A percentile compares a stretch with the other conserved stretches of the same genome.
Conservation (phyloP, 495 filamentous ascomycete genomes). For the Umbilicaria muhlenbergii region DNA sequence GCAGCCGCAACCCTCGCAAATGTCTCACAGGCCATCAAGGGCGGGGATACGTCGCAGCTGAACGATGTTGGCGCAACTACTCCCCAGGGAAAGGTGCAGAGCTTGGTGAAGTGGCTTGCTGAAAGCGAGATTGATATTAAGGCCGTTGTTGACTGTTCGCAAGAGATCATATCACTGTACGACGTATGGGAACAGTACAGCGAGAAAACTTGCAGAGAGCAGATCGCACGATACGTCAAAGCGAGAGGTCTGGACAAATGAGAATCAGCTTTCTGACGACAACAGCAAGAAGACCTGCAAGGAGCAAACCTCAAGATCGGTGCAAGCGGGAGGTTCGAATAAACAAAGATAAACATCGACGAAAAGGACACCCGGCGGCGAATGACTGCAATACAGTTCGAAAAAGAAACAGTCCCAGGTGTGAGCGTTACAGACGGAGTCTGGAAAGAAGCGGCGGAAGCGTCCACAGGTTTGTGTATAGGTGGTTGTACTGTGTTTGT, state of each 20-base stretch:
- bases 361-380: no score
- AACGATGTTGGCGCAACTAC: slow-evolving; percentile 5
- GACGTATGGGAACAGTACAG: slow-evolving; percentile 82
- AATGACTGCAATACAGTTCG: no score
- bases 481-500: not conserved
- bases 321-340: not conserved
- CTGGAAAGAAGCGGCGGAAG: no score
- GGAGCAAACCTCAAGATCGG: not conserved
- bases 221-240: slow-evolving; percentile 73
- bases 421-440: no score
- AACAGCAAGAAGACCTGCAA: not conserved
- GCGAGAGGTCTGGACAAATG: slow-evolving; percentile 65
- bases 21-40: slow-evolving; percentile 13
- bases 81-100: slow-evolving; percentile 48
- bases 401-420: no score
- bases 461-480: not conserved
- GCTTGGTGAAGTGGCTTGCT: slow-evolving; percentile 71
- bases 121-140: slow-evolving; percentile 88
- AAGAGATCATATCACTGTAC: slow-evolving; percentile 92
- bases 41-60: slow-evolving; percentile 1
- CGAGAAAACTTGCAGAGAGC: slow-evolving; percentile 65
- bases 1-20: slow-evolving; percentile 23
- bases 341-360: not conserved
- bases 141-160: slow-evolving; percentile 80
- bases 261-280: slow-evolving; percentile 4